phyloP scores from a whole-genome alignment of 129 eudicot species.

The Flaveria linearis region DNA sequence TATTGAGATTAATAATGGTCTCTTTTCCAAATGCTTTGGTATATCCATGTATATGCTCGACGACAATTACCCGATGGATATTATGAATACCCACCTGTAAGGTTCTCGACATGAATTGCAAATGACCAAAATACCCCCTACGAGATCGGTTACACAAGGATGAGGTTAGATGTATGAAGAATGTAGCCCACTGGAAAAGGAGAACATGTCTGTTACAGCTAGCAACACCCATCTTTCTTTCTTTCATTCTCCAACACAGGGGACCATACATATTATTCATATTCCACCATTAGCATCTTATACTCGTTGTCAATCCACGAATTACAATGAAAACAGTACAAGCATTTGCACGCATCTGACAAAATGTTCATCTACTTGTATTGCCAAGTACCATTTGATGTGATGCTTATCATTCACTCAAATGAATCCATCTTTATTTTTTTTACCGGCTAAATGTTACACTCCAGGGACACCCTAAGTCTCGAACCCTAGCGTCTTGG shows the following conservation, averaged over 20 bases:
- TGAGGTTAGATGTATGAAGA: conserved; percentile 7
- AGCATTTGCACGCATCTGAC: neutral
- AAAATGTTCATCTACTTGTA: conserved; percentile 5
- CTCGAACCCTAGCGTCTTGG: too few relatives aligned
- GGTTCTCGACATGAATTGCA: neutral
- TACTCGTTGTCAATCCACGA: conserved; percentile 31
- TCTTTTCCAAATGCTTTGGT: neutral
- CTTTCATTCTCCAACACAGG: conserved; percentile 21
- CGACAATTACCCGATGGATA: neutral
- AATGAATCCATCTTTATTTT: neutral
- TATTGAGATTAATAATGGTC: too few relatives aligned
- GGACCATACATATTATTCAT: conserved; percentile 20
- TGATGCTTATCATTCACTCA: neutral
- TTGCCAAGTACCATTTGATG: neutral
- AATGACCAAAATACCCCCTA: conserved; percentile 7
- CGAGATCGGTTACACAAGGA: neutral
- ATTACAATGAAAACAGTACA: conserved; percentile 19
- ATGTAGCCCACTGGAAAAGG: conserved; percentile 13
- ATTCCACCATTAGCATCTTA: conserved; percentile 28
- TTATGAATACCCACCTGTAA: neutral
- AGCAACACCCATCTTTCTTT: conserved; percentile 16
- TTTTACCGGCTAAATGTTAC: too few relatives aligned
- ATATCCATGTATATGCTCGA: neutral
- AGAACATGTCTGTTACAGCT: conserved; percentile 32
- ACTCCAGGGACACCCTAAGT: too few relatives aligned